These are phyloP conservation scores for Beauveria scarabaeidicola DNA, from an alignment of 2,329 filamentous ascomycete genomes.

Conservation along the genomic window DNA sequence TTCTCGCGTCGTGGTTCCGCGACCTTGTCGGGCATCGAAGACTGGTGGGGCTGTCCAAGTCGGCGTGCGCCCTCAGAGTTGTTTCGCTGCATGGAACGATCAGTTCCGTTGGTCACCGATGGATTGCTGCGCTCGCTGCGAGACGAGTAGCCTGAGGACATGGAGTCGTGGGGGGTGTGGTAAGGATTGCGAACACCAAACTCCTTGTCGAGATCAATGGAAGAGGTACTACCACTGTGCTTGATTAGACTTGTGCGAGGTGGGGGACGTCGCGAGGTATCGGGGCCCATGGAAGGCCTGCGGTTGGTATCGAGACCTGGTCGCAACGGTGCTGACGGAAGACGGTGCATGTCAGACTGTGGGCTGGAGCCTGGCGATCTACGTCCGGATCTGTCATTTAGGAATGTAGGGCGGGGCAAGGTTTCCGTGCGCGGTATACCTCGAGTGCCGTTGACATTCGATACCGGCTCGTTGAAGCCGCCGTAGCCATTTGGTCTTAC, in stretches of 20 bases:
- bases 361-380: slow-evolving; percentile 40
- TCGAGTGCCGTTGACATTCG: slow-evolving; percentile 28
- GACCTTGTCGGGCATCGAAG: slow-evolving; percentile 32
- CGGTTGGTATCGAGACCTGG: slow-evolving; percentile 17
- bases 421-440: slow-evolving; percentile 42
- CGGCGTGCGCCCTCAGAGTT: not conserved
- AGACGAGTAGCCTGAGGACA: slow-evolving; percentile 55
- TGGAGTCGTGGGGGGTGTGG: slow-evolving; percentile 55
- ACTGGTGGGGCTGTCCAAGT: not conserved
- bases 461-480: slow-evolving; percentile 44
- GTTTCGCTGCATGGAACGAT: slow-evolving; percentile 18
- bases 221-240: slow-evolving; percentile 28
- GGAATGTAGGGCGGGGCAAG: slow-evolving; percentile 36
- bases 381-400: slow-evolving; percentile 31
- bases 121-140: slow-evolving; percentile 46
- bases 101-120: slow-evolving; percentile 48
- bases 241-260: slow-evolving; percentile 42
- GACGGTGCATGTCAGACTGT: slow-evolving; percentile 25
- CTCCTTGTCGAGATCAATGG: slow-evolving; percentile 50
- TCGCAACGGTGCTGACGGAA: not conserved
- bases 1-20: slow-evolving; percentile 35
- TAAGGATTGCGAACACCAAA: slow-evolving; percentile 56
- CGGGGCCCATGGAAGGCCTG: slow-evolving; percentile 29
- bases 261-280: slow-evolving; percentile 44
- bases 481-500: slow-evolving; percentile 45